Evolutionary conservation across 768 basidiomycete species (phyloP), one percentile per base, ranked within the genome.

Genomic region (Mycena vitilis): DNA sequence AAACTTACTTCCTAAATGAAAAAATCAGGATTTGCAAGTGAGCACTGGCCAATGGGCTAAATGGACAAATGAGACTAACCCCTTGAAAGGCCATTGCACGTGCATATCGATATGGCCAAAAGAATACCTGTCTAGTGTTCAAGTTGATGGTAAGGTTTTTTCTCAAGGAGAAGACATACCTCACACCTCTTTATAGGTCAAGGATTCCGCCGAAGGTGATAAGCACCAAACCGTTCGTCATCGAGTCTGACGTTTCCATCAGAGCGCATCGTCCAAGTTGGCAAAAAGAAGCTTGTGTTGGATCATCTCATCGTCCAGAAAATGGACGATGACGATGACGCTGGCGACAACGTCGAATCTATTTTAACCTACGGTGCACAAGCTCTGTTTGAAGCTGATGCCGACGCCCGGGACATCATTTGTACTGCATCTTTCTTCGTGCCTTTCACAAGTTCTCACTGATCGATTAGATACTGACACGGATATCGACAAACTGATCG

Each of bases 301-400:
- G 96, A 98, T 73, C 96, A 98, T 80, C 83, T 98, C 18, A 96
- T 98, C 71, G 96, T 98, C 23, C 94, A 98, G 79, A 95, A 95
- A 77, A 95, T 97, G 92, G 94, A 95, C 70, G 92, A 95, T 62
- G 88, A 87, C 55, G 93, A 93, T 52, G 89, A 89, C 42, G 87
- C 82, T 10, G 83, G 89, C 52, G 92, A 93, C 71, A 91, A 97
- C 73, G 84, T 98, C n/a, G 88, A 92, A 75, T 94, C 93, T 2
- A 95, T 98, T 68, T 86, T 98, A 18, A 92, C 93, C 13, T 95
- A 91, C 73, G 96, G 96, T 30, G 96, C 96, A 13, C 88, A 91
- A 77, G 89, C 92, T 0, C 83, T 99, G 12, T 96, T 98, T 75
- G 89, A 93, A 48, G 86, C 87, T 42, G 86, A 86, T 16, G 80